Conservation (phyloP, 495 filamentous ascomycete genomes). For the Lichenothelia convexa region DNA sequence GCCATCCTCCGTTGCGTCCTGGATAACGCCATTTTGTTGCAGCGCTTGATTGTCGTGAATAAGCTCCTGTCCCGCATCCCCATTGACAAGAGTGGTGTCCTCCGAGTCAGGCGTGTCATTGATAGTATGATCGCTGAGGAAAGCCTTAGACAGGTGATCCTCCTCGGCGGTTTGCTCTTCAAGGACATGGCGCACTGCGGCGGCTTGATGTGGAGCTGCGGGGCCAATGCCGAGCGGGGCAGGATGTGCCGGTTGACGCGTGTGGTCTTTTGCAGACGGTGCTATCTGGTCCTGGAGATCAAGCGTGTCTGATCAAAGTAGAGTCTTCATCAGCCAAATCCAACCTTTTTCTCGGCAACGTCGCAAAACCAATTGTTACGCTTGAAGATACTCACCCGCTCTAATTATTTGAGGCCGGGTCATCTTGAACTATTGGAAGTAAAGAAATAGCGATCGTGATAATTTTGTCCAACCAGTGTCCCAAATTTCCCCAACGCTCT, state of each 20-base stretch:
- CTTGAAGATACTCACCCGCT: constrained; percentile 1
- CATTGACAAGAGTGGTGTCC: no score
- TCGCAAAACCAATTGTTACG: neutral
- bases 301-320: constrained; percentile 52
- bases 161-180: constrained; percentile 52
- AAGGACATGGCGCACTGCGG: constrained; percentile 58
- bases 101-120: constrained; percentile 11
- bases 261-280: constrained; percentile 68
- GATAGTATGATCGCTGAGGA: constrained; percentile 3
- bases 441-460: no score
- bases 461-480: no score
- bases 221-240: constrained; percentile 34
- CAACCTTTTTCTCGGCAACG: no score
- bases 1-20: constrained; percentile 36
- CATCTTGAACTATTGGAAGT: constrained; percentile 2
- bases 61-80: constrained; percentile 16
- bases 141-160: constrained; percentile 27
- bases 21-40: constrained; percentile 26
- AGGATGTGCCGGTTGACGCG: constrained; percentile 33
- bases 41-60: constrained; percentile 2
- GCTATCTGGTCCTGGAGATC: constrained; percentile 75
- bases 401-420: constrained; percentile 7
- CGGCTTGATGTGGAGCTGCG: constrained; percentile 67
- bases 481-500: no score
- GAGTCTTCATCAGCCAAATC: neutral